Percentiles rank a stretch among this genome's conserved stretches.
phyloP scores from a whole-genome alignment of 805 yeast species.

The Peterozyma toletana region DNA sequence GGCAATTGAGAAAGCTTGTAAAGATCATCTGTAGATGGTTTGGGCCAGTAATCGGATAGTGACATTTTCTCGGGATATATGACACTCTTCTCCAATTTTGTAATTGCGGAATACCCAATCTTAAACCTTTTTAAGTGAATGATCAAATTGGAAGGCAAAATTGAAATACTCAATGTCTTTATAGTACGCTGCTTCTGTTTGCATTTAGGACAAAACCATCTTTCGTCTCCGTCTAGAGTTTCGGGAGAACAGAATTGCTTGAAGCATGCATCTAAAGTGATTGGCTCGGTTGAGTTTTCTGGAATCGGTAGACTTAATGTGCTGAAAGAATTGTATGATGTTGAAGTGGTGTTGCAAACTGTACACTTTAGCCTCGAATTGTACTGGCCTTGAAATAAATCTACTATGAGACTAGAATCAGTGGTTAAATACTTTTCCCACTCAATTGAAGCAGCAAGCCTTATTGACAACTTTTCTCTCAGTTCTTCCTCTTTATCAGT shows the following conservation, averaged over 20 bases:
- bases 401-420: slow-evolving; percentile 75
- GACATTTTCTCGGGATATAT: slow-evolving; percentile 51
- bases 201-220: slow-evolving; percentile 82
- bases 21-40: slow-evolving; percentile 4
- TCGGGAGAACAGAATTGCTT: slow-evolving; percentile 74
- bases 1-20: slow-evolving; percentile 33
- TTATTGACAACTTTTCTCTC: slow-evolving; percentile 65
- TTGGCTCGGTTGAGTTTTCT: slow-evolving; percentile 21
- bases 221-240: slow-evolving; percentile 65
- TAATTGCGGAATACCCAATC: slow-evolving; percentile 36
- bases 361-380: slow-evolving; percentile 71
- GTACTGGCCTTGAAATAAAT: slow-evolving; percentile 84
- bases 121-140: slow-evolving; percentile 82
- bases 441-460: slow-evolving; percentile 81
- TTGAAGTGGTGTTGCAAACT: slow-evolving; percentile 68
- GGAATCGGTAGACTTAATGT: slow-evolving; percentile 79
- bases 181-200: slow-evolving; percentile 53
- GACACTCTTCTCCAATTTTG: slow-evolving; percentile 59
- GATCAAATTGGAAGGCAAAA: slow-evolving; percentile 74
- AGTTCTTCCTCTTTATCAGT: slow-evolving; percentile 64
- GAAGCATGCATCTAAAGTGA: slow-evolving; percentile 56
- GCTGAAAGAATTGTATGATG: slow-evolving; percentile 80
- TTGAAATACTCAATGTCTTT: slow-evolving; percentile 64
- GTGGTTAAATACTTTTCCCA: slow-evolving; percentile 84
- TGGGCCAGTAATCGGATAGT: slow-evolving; percentile 72